These are phyloP conservation scores for Secale cereale DNA, from an alignment of 176 grass and related monocot genomes.

Conservation along the genomic window DNA sequence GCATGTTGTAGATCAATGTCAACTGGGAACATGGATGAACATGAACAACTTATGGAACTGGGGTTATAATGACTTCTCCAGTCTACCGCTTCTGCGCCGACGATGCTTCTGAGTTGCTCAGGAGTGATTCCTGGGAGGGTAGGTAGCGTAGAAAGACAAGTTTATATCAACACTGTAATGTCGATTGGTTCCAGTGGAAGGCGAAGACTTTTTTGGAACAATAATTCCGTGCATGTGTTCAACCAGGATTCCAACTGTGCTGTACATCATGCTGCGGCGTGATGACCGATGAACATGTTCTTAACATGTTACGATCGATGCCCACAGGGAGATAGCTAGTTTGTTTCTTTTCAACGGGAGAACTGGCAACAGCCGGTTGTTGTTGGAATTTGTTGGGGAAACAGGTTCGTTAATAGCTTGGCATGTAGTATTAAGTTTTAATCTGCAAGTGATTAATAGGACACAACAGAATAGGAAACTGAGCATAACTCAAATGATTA, in stretches of 20 bases:
- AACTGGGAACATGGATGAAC: slow-evolving; percentile 11
- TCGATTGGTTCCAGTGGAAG: not conserved
- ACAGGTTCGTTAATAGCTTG: not conserved
- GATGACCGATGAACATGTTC: not conserved
- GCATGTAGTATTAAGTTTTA: no score
- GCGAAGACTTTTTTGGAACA: not conserved
- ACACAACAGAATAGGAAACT: no score
- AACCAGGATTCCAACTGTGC: not conserved
- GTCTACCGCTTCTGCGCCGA: not conserved
- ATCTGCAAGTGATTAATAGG: no score
- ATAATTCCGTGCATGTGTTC: not conserved
- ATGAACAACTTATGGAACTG: not conserved
- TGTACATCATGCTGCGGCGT: not conserved
- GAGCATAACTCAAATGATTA: no score
- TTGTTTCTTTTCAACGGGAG: not conserved
- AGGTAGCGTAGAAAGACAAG: not conserved
- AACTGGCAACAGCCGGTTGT: not conserved
- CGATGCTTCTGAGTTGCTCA: not conserved
- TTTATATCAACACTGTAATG: not conserved
- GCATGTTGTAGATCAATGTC: not conserved
- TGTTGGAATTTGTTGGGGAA: not conserved
- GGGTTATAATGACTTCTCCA: not conserved
- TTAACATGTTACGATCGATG: not conserved
- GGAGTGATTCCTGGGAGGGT: not conserved
- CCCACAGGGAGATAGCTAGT: not conserved